Percentiles rank a stretch among this genome's conserved stretches.
Conservation (phyloP, 768 basidiomycete genomes). For the Kwoniella sp. region DNA sequence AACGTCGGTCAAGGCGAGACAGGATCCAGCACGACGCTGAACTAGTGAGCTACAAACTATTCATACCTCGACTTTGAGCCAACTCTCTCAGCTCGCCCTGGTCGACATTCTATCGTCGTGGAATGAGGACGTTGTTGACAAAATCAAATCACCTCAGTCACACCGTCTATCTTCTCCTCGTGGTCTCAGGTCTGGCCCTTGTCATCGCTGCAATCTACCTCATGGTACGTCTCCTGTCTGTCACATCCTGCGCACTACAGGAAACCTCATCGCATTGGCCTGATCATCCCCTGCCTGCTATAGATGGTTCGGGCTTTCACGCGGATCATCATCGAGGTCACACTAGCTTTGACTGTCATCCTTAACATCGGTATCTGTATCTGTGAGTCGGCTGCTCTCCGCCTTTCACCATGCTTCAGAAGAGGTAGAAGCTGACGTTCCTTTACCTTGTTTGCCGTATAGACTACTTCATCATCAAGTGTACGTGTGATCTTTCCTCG, state of each 20-base stretch:
- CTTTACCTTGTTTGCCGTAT: conserved; percentile 4
- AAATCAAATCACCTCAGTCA: conserved; percentile 59
- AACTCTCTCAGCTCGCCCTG: not conserved
- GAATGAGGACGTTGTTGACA: not conserved
- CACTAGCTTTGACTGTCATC: conserved; percentile 49
- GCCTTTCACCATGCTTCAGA: not conserved
- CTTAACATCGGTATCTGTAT: conserved; percentile 67
- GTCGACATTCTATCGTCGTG: not conserved
- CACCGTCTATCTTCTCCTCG: conserved; percentile 73
- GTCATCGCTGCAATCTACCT: conserved; percentile 70
- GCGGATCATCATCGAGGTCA: conserved; percentile 67
- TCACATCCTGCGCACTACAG: not conserved
- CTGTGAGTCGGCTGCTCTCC: conserved; percentile 66
- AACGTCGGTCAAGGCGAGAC: conserved; percentile 55
- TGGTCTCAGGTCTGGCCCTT: conserved; percentile 71
- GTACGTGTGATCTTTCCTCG: conserved; percentile 26
- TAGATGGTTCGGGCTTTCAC: conserved; percentile 71
- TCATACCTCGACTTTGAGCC: too few species aligned
- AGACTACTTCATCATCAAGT: conserved; percentile 52
- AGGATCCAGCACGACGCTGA: conserved; percentile 67
- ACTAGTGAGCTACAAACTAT: conserved; percentile 61
- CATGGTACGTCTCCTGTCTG: conserved; percentile 54
- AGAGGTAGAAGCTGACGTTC: not conserved
- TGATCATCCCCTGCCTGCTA: not conserved
- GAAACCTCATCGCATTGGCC: not conserved